A percentile compares a stretch with the other conserved stretches of the same genome.
These are phyloP conservation scores for Pyrrhoderma noxium DNA, from an alignment of 1,284 basidiomycete genomes.

Conservation along the genomic window DNA sequence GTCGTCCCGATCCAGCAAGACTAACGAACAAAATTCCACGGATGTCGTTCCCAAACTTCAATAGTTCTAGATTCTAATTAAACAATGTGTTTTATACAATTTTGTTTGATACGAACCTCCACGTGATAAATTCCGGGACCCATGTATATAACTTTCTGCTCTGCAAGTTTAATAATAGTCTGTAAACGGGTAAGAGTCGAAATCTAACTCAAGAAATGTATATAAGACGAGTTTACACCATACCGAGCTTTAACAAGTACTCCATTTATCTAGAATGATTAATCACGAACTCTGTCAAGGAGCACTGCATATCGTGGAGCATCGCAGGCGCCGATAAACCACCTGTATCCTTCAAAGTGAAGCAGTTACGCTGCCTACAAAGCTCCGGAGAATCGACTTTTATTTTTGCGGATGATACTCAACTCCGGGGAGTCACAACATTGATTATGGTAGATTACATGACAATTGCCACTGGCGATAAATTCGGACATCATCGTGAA, in stretches of 20 bases:
- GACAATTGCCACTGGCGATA: constrained; percentile 88
- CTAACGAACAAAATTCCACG: constrained; percentile 61
- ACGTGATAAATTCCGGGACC: constrained; percentile 59
- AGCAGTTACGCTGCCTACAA: constrained; percentile 87
- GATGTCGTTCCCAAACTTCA: constrained; percentile 52
- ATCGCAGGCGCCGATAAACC: constrained; percentile 65
- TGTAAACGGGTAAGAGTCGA: constrained; percentile 24
- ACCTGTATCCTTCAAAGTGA: constrained; percentile 65
- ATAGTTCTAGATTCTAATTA: constrained; percentile 39
- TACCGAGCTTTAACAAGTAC: constrained; percentile 49
- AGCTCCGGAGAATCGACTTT: constrained; percentile 85
- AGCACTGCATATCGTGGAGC: constrained; percentile 50
- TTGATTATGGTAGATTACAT: constrained; percentile 94
- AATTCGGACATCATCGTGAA: constrained; percentile 97
- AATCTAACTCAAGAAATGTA: neutral
- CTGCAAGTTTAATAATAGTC: constrained; percentile 68
- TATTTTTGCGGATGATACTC: constrained; percentile 94
- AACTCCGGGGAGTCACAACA: constrained; percentile 87
- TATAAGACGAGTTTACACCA: constrained; percentile 34
- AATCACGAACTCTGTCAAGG: constrained; percentile 56
- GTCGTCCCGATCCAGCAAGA: constrained; percentile 57
- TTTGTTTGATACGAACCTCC: constrained; percentile 38
- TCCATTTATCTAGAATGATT: constrained; percentile 46
- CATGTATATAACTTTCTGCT: constrained; percentile 70
- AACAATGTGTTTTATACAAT: neutral